These are phyloP conservation scores for Chamaecyparis obtusa DNA, from an alignment of 75 land plant genomes.

Conservation along the genomic window DNA sequence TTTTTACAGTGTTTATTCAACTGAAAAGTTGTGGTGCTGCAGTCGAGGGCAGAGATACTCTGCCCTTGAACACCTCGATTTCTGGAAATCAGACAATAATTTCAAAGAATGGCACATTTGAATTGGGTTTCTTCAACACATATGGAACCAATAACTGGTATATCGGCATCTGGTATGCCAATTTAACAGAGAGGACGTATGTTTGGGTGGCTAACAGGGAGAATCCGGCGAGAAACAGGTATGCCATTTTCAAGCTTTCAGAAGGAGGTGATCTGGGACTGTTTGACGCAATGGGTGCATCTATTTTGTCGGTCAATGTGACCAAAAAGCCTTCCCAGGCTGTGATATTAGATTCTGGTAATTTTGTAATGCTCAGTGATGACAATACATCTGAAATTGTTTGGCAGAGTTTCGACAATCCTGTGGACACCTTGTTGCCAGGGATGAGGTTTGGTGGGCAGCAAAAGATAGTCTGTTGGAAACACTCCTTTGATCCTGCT, in stretches of 20 bases:
- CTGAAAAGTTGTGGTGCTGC: neutral
- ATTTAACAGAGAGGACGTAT: neutral
- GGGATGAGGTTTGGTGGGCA: conserved; percentile 39
- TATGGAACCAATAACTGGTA: neutral
- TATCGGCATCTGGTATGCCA: neutral
- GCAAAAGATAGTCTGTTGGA: conserved; percentile 36
- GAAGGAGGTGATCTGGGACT: neutral
- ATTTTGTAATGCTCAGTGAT: neutral
- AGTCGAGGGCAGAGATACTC: neutral
- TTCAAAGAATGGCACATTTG: neutral
- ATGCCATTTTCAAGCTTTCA: neutral
- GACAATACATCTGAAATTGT: conserved; percentile 1
- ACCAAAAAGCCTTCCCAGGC: neutral
- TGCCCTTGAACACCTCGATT: neutral
- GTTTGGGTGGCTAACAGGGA: conserved; percentile 4
- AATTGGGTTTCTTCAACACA: neutral
- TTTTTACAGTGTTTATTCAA: neutral
- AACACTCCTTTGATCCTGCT: neutral
- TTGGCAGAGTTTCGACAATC: conserved; percentile 78
- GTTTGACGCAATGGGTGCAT: neutral
- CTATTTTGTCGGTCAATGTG: neutral
- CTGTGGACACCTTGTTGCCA: conserved; percentile 51
- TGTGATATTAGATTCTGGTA: conserved; percentile 10
- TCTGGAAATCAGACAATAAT: neutral
- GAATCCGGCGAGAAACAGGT: neutral